Evolutionary conservation across 2,329 filamentous ascomycete genomes (phyloP).

Genomic region (Colletotrichum theobromicola): DNA sequence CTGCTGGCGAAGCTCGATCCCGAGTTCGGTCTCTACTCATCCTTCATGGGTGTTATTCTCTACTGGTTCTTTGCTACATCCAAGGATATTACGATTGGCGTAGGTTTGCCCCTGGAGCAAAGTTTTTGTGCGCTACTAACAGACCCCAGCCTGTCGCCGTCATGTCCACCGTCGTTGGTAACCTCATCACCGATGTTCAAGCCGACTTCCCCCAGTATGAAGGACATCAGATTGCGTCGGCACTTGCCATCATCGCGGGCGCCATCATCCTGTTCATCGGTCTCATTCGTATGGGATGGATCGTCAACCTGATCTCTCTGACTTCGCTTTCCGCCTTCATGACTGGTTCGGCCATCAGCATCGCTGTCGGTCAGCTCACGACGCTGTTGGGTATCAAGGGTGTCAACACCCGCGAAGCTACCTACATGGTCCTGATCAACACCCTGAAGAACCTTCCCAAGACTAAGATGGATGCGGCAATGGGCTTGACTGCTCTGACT

Average conservation of each 20-base stretch:
- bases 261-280: slow-evolving; percentile 80
- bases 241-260: slow-evolving; percentile 79
- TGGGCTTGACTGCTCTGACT: slow-evolving; percentile 82
- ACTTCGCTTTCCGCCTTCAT: slow-evolving; percentile 94
- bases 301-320: slow-evolving; percentile 92
- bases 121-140: neutral
- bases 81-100: slow-evolving; percentile 97
- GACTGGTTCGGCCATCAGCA: slow-evolving; percentile 93
- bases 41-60: slow-evolving; percentile 91
- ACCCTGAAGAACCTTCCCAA: slow-evolving; percentile 74
- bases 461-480: slow-evolving; percentile 78
- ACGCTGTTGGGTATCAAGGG: slow-evolving; percentile 79
- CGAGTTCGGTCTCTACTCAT: slow-evolving; percentile 90
- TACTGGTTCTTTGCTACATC: slow-evolving; percentile 99
- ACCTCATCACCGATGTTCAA: slow-evolving; percentile 72
- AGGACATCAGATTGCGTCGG: slow-evolving; percentile 75
- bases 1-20: slow-evolving; percentile 79
- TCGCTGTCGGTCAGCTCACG: slow-evolving; percentile 83
- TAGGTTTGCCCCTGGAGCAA: slow-evolving; percentile 49
- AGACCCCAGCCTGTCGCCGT: slow-evolving; percentile 81
- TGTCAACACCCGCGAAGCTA: slow-evolving; percentile 76
- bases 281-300: slow-evolving; percentile 80
- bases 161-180: slow-evolving; percentile 89
- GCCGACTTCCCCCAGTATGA: slow-evolving; percentile 61
- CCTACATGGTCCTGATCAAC: slow-evolving; percentile 85